A percentile compares a stretch with the other conserved stretches of the same genome.
Conservation (phyloP, 129 eudicot species). For the Kitagawia praeruptora region DNA sequence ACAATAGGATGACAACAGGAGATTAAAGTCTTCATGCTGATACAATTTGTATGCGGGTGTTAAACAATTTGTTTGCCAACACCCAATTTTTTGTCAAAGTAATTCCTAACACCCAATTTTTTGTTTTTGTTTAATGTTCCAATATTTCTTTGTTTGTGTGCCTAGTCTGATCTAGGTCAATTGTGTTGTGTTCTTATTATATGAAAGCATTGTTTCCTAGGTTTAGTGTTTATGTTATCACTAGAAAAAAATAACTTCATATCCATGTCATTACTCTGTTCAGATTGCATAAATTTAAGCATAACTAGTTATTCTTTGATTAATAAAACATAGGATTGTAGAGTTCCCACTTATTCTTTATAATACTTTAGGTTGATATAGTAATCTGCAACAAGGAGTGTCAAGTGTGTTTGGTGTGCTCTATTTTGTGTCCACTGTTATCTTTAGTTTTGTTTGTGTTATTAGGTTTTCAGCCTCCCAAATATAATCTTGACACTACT, state of each 20-base stretch:
- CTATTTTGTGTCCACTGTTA: neutral
- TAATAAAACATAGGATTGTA: neutral
- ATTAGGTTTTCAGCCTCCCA: neutral
- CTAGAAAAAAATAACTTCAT: too few species aligned
- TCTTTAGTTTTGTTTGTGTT: neutral
- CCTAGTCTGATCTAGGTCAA: too few species aligned
- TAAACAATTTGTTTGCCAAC: too few species aligned
- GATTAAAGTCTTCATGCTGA: slow-evolving; percentile 99
- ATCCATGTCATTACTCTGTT: too few species aligned
- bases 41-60: too few species aligned
- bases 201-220: too few species aligned
- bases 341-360: neutral
- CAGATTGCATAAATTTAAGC: neutral
- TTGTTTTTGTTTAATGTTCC: too few species aligned
- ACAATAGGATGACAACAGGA: slow-evolving; percentile 99
- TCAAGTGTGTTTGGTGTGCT: neutral
- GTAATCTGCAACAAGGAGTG: neutral
- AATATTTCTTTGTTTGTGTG: too few species aligned
- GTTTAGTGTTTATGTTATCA: too few species aligned
- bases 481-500: slow-evolving; percentile 5
- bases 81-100: too few species aligned
- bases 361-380: neutral
- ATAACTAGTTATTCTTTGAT: neutral
- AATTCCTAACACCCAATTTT: too few species aligned
- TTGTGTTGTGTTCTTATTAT: too few species aligned